Base-by-base conservation (phyloP, 2,329 filamentous ascomycete genomes). In the Claviceps sp. region DNA sequence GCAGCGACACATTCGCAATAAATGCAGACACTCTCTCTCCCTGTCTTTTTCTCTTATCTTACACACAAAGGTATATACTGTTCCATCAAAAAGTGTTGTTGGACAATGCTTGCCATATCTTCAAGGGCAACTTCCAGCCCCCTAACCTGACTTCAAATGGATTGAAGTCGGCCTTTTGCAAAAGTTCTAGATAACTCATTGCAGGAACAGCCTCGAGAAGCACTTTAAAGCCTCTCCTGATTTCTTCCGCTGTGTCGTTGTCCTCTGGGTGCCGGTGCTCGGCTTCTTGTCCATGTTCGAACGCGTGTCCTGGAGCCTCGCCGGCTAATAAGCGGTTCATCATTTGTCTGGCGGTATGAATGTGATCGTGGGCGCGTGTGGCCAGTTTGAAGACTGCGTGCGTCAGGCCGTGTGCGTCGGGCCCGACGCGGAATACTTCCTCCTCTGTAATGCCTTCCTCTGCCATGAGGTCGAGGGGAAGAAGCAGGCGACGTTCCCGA, bases 281-380 rank as follows among this genome's bases (percentile, higher is more conserved):
- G 49, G 82, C 82, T 63, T 95, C 88, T 34, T 82, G 79, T 55
- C 85, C 77, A 62, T 96, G 87, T 68, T 97, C 91, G 65, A 91
- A 96, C 5, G 87, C 88, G 64, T 96, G 91, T 0, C 85, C 88
- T 0, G 87, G 79, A 48, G 81, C 82, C 59, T 85, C 70, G 1
- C 89, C 88, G 4, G 81, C 82, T 51, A 80, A 80, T 20, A 95
- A 70, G 60, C 86, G 88, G 62, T 82, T 84, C 55, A 97, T 68
- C 89, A 98, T 95, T 65, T 95, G 88, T 54, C 89, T 76, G 2
- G 86, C 91, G 0, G 91, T 97, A 59, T 96, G 95, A 37, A 98
- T 73, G 67, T 98, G 93, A 65, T 98, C 93, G 62, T 94, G 94
- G 6, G 93, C 93, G 40, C 91, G 80, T 0, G 93, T 98, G 0